Percentiles rank a stretch among this genome's conserved stretches.
phyloP scores from a whole-genome alignment of 768 basidiomycete genomes.

The Kockovaella imperatae region DNA sequence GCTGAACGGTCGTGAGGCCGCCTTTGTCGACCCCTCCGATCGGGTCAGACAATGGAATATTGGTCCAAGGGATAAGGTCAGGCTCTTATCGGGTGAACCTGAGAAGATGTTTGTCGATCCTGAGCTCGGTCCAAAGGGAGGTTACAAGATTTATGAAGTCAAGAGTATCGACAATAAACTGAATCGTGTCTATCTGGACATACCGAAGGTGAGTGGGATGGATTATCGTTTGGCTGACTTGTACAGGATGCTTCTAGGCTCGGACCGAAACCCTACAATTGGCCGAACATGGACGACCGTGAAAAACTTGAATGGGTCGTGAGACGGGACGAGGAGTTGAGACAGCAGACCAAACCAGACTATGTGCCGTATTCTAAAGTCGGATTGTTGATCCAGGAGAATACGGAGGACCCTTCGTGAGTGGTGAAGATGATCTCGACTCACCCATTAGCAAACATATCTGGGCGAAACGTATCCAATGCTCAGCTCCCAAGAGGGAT shows the following conservation, averaged over 20 bases:
- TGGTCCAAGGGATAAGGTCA: neutral
- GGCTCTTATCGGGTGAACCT: neutral
- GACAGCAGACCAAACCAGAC: no score
- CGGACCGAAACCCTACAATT: no score
- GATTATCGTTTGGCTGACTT: neutral
- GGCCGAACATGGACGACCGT: no score
- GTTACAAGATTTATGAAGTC: neutral
- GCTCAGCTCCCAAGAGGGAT: neutral
- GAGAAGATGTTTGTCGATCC: neutral
- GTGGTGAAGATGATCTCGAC: neutral
- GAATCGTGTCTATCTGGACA: neutral
- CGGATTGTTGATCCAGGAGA: neutral
- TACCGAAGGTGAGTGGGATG: neutral
- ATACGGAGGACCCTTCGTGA: neutral
- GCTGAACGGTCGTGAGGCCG: no score
- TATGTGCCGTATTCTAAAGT: no score
- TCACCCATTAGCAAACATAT: neutral
- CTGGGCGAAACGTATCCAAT: neutral
- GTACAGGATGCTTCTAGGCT: neutral
- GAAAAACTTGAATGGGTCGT: no score
- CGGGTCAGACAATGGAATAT: neutral
- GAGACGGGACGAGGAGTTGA: no score
- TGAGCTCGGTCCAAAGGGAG: neutral
- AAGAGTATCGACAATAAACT: neutral
- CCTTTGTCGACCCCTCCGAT: neutral